phyloP scores from a whole-genome alignment of 257 asterid genomes.

The Scutellaria baicalensis region DNA sequence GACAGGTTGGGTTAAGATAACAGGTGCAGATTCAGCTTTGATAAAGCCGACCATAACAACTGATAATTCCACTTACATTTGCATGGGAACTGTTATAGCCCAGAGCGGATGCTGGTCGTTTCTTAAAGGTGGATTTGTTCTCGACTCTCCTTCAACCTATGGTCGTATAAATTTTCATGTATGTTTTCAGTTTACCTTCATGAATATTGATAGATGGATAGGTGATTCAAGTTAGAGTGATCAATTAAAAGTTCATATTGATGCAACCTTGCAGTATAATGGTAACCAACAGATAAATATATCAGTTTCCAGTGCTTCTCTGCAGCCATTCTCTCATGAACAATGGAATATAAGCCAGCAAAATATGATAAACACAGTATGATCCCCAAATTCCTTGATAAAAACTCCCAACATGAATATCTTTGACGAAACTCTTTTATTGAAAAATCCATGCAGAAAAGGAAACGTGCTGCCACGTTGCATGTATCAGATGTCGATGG shows the following conservation, averaged over 20 bases:
- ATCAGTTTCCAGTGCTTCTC: constrained; percentile 34
- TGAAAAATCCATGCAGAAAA: constrained; percentile 24
- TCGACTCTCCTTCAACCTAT: constrained; percentile 24
- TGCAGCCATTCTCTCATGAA: constrained; percentile 46
- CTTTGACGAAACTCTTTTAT: background rate
- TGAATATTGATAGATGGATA: background rate
- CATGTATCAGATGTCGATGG: constrained; percentile 47
- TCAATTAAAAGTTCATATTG: background rate
- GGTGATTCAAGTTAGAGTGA: background rate
- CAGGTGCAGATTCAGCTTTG: constrained; percentile 26
- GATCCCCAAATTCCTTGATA: background rate
- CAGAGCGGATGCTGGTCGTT: constrained; percentile 58
- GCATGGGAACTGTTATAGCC: constrained; percentile 45
- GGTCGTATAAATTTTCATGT: constrained; percentile 38
- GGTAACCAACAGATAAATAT: constrained; percentile 17
- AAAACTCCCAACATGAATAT: background rate
- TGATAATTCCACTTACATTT: constrained; percentile 24
- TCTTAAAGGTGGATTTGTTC: constrained; percentile 55
- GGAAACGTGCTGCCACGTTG: constrained; percentile 40
- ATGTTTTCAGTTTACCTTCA: background rate
- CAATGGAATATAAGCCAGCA: constrained; percentile 42
- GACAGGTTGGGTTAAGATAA: constrained; percentile 53
- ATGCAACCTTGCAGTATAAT: constrained; percentile 23
- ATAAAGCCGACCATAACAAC: constrained; percentile 30
- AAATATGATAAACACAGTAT: constrained; percentile 25